Base-by-base conservation (phyloP, 148 eudicot species). In the Amaranthus cruentus region DNA sequence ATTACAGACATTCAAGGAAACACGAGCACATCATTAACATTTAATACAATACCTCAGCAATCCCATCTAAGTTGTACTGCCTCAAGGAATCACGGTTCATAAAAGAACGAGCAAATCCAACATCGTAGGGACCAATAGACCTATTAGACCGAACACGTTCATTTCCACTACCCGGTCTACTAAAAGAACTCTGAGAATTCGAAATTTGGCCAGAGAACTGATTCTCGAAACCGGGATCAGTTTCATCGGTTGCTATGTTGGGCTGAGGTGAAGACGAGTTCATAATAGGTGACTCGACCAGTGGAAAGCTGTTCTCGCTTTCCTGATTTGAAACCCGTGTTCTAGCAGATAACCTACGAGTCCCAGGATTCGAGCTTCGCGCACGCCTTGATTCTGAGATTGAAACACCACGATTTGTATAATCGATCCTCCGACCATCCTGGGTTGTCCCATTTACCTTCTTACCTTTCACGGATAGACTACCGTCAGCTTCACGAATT, bases 11-110 rank as follows among this genome's bases (percentile, higher is more conserved):
- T 57, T 38, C 55, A 52, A 69, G 0, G 63, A 38, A 50, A 59
- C 68, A 57, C 53, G 76, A 76, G 21, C n/a, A 43, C 4, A 7
- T 15, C 47, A 52, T 64, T 50, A 21, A 62, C 69, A 52, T 71
- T 64, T 50, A 21, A 62, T 71, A 52, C 73, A 82, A 77, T 91
- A 93, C 98, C 97, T 95, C 96, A 18, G 97, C 91, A 71, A 90
- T 85, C 15, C 90, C 93, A 81, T 84, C 84, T 70, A 88, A 79
- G 83, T 83, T 83, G 79, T 89, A 85, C 57, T 77, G 85, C 57
- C 81, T 81, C 46, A 83, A 78, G 38, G 78, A 71, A 78, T 85
- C 88, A 47, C 77, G 83, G 77, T 83, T 87, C 81, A 85, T 65
- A 10, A 81, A 78, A 59, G 88, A 76, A 76, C 77, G 81, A 38